These are phyloP conservation scores for Tetrahymena borealis DNA, from an alignment of 73 alveolate genomes.

Conservation along the genomic window DNA sequence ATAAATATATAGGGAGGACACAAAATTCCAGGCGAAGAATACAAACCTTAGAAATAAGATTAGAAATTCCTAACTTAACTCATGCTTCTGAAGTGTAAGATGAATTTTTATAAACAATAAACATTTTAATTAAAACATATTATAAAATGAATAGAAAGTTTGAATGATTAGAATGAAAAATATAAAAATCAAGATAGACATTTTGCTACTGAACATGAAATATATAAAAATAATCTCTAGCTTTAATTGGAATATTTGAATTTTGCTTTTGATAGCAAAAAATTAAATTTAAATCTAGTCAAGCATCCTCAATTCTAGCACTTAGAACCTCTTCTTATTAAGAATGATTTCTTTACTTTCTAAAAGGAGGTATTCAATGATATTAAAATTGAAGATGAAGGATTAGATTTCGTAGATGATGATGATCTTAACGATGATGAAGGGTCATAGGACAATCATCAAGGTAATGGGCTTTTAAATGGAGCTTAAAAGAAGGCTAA, in stretches of 20 bases:
- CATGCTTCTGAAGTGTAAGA: background rate
- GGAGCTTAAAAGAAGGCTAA: background rate
- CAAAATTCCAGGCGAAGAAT: background rate
- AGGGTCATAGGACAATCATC: too few relatives aligned
- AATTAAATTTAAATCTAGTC: background rate
- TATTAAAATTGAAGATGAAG: background rate
- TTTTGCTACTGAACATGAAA: background rate
- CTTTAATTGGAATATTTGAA: background rate
- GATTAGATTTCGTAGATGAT: background rate
- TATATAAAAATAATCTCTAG: background rate
- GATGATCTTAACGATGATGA: background rate
- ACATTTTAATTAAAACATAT: background rate
- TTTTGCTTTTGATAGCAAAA: background rate
- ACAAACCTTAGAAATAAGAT: background rate
- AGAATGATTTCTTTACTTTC: background rate
- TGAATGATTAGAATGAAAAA: background rate
- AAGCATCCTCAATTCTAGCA: background rate
- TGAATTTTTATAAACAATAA: too few relatives aligned
- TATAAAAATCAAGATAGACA: background rate
- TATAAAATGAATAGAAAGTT: background rate
- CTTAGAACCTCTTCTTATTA: background rate
- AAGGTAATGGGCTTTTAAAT: background rate
- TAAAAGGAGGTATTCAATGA: background rate
- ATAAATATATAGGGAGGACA: background rate
- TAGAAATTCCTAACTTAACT: background rate